Base-by-base conservation (phyloP, 192 early-diverging fungal species). In the Backusella australiensis region DNA sequence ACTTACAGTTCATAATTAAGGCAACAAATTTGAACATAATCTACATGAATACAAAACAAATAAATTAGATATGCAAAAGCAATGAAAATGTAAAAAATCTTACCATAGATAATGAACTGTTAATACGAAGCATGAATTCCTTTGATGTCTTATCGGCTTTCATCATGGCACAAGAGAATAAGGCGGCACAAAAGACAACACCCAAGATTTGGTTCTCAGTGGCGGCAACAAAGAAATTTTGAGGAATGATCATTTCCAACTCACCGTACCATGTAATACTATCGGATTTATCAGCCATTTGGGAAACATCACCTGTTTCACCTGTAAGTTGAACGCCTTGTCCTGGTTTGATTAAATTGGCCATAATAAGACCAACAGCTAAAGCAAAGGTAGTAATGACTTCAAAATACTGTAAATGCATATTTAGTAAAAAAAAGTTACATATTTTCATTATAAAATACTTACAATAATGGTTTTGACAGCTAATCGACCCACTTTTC, bases 1-100 rank as follows among this genome's bases (percentile, higher is more conserved):
- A 73, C 72, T 65, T 63, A 73, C 72, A 91, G 78, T 85, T 83
- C 90, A 93, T 89, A 72, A 89, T 81, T 67, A 91, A 46, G 1
- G 72, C 82, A 29, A 86, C 86, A 71, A 90, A 85, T 65, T 90
- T 88, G 82, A 93, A 90, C 91, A 92, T 93, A 49, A 85, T 85
- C 56, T 71, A 44, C 1, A 46, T 5, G 6, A 6, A 19, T 1
- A 49, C n/a, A 11, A 44, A 71, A 38, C 26, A 39, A n/a, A 9
- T n/a, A 3, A 11, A 29, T 68, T 35, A 34, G 35, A 35, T 21
- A 17, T n/a, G 1, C 4, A 17, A 68, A 34, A 68, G 7, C 7
- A 35, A n/a, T 15, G n/a, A 68, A 21, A 7, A 2, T 11, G 23
- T 26, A 29, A 6, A 63, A 8, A 29, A 32, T 63, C 2, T 12